Base-by-base conservation (phyloP, 768 basidiomycete species). In the Lactarius evosmus region DNA sequence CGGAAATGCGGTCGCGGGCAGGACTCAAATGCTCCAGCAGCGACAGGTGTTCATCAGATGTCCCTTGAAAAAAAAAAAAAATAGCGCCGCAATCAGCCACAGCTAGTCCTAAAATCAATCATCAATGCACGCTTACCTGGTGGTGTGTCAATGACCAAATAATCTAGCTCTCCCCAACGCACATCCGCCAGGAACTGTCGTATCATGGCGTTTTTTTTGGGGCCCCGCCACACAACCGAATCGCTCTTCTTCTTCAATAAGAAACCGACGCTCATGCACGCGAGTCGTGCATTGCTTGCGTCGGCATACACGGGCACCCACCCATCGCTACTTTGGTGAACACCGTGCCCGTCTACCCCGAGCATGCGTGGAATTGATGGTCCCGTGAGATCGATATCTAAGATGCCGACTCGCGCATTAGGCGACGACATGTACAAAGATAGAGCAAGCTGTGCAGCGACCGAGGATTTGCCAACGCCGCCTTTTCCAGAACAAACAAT, bases 261-360 rank as follows among this genome's bases (percentile, higher is more conserved):
- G 75, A 98, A 98, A 2, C 94, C 97, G 9, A 98, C 94, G 72
- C 91, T 94, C 97, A 99, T 99, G 74, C 93, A 95, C 14, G 87
- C 89, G 63, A 99, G 74, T 69, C 94, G 78, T 30, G 85, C 85
- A 50, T 80, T 80, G 25, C 80, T 73, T 17, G 86, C 89, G 75
- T 99, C 96, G 2, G 92, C 93, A 72, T 95, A 98, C 3, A 98
- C 96, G 0, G 97, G 97, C 2, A 98, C 95, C 97, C 97, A 98
- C 9, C 96, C 97, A 69, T 88, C 88, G 62, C 89, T 93, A 71
- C 93, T 94, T 73, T 97, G 95, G 72, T 97, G 92, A 34, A 97
- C 93, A 1, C 85, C 85, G 61, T 88, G 85, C 0, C 87, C 88
- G 70, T 95, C 94, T 7, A 96, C 78, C 8, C 94, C 93, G 60